Percentiles rank a stretch among this genome's conserved stretches.
Evolutionary conservation across 495 filamentous ascomycete genomes (phyloP).

Genomic region (Aspergillus homomorphus): DNA sequence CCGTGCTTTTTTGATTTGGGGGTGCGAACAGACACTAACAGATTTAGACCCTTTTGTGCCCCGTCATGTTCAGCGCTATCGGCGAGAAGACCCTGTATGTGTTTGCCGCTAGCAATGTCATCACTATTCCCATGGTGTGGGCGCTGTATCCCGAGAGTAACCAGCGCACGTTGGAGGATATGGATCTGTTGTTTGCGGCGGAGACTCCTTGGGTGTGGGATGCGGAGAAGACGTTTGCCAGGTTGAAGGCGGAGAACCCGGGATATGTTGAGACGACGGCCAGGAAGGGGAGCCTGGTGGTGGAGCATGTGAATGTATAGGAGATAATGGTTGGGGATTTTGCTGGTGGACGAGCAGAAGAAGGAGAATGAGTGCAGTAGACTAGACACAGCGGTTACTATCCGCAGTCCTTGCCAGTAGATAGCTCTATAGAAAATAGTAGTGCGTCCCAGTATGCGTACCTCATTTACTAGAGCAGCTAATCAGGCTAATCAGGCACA

Average conservation of each 20-base stretch:
- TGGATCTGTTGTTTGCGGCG: conserved; percentile 63
- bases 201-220: conserved; percentile 61
- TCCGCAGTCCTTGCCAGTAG: too few relatives aligned
- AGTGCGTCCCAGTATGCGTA: too few relatives aligned
- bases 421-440: too few relatives aligned
- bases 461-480: too few relatives aligned
- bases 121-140: conserved; percentile 65
- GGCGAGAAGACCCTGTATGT: conserved; percentile 66
- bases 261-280: conserved; percentile 42
- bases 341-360: too few relatives aligned
- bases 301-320: conserved; percentile 16
- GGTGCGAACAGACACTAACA: background rate
- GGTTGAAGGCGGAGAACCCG: conserved; percentile 53
- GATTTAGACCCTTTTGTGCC: conserved; percentile 55
- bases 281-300: conserved; percentile 47
- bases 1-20: background rate
- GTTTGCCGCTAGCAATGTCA: conserved; percentile 60
- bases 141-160: conserved; percentile 67
- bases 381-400: too few relatives aligned
- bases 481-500: too few relatives aligned
- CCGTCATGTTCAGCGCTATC: conserved; percentile 60
- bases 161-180: conserved; percentile 67
- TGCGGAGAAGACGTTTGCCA: conserved; percentile 56
- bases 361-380: too few relatives aligned
- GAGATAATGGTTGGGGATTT: too few relatives aligned